Conservation (phyloP, 306 rosid genomes). For the Argentina anserina region DNA sequence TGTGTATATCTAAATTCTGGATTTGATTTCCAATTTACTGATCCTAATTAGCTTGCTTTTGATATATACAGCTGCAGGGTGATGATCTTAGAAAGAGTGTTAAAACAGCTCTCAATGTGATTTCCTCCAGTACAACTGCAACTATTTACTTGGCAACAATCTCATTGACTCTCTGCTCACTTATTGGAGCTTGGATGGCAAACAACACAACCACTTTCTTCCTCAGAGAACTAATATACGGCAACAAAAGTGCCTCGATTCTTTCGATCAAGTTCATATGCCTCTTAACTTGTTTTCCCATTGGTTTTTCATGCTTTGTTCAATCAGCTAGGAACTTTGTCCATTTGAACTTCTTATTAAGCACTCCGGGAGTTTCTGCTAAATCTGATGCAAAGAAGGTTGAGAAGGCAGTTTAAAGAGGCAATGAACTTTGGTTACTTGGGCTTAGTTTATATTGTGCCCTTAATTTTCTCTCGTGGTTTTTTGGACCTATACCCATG, state of each 20-base stretch:
- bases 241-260: constrained; percentile 45
- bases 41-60: background rate
- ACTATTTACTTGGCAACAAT: constrained; percentile 49
- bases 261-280: constrained; percentile 56
- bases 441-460: constrained; percentile 71
- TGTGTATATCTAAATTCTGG: background rate
- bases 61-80: constrained; percentile 26
- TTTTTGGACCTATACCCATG: constrained; percentile 81
- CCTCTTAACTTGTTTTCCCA: constrained; percentile 52
- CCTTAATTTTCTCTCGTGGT: constrained; percentile 60
- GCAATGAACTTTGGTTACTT: constrained; percentile 66
- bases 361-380: constrained; percentile 42
- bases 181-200: constrained; percentile 75
- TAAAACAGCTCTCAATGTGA: constrained; percentile 35
- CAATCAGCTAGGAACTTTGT: constrained; percentile 65
- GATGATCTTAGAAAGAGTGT: constrained; percentile 15
- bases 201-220: constrained; percentile 30
- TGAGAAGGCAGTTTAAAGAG: constrained; percentile 49
- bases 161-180: constrained; percentile 60
- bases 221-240: constrained; percentile 48
- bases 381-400: constrained; percentile 35
- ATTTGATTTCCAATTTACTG: background rate
- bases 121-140: constrained; percentile 45
- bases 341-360: constrained; percentile 58
- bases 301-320: constrained; percentile 67